A percentile compares a stretch with the other conserved stretches of the same genome.
These are phyloP conservation scores for Copromyces sp. DNA, from an alignment of 495 filamentous ascomycete species.

Conservation along the genomic window DNA sequence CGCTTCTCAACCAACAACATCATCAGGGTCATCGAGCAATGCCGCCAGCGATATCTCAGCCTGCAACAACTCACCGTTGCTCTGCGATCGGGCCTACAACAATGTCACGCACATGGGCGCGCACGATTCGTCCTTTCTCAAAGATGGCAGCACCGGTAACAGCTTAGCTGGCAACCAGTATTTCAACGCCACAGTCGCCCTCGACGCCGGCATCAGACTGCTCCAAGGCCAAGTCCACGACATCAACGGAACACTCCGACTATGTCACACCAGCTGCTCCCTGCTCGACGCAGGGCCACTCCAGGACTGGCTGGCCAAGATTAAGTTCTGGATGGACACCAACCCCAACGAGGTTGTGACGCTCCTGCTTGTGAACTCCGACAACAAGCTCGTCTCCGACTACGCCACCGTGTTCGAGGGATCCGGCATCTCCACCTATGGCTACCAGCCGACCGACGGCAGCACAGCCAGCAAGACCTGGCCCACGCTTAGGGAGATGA, in stretches of 20 bases:
- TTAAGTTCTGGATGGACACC: conserved; percentile 55
- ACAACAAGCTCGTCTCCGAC: conserved; percentile 35
- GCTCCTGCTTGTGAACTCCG: conserved; percentile 58
- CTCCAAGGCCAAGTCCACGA: conserved; percentile 61
- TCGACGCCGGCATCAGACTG: conserved; percentile 58
- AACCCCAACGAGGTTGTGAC: conserved; percentile 62
- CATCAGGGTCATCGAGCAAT: conserved; percentile 7
- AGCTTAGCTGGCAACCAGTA: conserved; percentile 56
- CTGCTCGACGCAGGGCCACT: conserved; percentile 58
- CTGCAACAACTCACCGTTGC: conserved; percentile 58
- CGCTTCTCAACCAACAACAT: neutral
- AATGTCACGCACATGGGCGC: conserved; percentile 60
- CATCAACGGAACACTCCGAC: conserved; percentile 36
- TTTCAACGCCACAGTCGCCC: conserved; percentile 51
- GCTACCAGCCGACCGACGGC: conserved; percentile 39
- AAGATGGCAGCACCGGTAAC: conserved; percentile 39
- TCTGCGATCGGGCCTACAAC: conserved; percentile 52
- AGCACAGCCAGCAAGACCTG: conserved; percentile 40
- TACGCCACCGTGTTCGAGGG: conserved; percentile 46
- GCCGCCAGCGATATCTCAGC: conserved; percentile 18
- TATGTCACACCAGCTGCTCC: conserved; percentile 58
- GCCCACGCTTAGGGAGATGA: conserved; percentile 57
- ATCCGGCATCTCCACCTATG: conserved; percentile 48
- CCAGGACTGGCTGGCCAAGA: conserved; percentile 41
- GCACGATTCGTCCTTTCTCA: conserved; percentile 59